These are phyloP conservation scores for Backusella circina DNA, from an alignment of 192 early-diverging fungal species.

Conservation along the genomic window DNA sequence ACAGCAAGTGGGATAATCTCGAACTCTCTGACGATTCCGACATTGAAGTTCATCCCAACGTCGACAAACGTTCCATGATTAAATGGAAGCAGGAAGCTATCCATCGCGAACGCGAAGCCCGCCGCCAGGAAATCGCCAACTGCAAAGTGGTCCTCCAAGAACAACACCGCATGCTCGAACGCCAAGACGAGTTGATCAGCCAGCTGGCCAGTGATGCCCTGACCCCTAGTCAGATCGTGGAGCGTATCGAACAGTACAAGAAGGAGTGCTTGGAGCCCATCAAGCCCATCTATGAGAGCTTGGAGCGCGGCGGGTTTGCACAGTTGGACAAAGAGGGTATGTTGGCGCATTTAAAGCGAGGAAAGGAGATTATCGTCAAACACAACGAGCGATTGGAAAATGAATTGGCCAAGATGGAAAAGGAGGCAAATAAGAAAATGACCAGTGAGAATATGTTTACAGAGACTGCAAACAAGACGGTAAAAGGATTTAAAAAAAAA, in stretches of 20 bases:
- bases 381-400: neutral
- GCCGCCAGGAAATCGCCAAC: conserved; percentile 58
- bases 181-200: conserved; percentile 11
- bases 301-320: neutral
- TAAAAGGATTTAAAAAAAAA: conserved; percentile 15
- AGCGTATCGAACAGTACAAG: conserved; percentile 6
- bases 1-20: conserved; percentile 95
- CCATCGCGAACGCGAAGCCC: conserved; percentile 79
- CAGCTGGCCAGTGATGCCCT: neutral
- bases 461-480: conserved; percentile 62
- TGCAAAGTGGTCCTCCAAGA: conserved; percentile 32
- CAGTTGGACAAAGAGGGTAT: neutral
- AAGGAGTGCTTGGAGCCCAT: conserved; percentile 1
- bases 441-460: conserved; percentile 67
- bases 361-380: neutral
- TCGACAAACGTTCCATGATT: conserved; percentile 89
- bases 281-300: neutral
- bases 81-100: conserved; percentile 89
- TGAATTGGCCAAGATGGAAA: conserved; percentile 55
- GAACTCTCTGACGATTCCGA: conserved; percentile 97
- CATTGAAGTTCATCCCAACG: conserved; percentile 93
- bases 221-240: conserved; percentile 8
- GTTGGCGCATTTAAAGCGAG: neutral
- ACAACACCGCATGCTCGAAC: conserved; percentile 16
- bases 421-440: conserved; percentile 64